A percentile compares a stretch with the other conserved stretches of the same genome.
phyloP scores from a whole-genome alignment of 805 yeast genomes.

The Kurtzmaniella cleridarum region DNA sequence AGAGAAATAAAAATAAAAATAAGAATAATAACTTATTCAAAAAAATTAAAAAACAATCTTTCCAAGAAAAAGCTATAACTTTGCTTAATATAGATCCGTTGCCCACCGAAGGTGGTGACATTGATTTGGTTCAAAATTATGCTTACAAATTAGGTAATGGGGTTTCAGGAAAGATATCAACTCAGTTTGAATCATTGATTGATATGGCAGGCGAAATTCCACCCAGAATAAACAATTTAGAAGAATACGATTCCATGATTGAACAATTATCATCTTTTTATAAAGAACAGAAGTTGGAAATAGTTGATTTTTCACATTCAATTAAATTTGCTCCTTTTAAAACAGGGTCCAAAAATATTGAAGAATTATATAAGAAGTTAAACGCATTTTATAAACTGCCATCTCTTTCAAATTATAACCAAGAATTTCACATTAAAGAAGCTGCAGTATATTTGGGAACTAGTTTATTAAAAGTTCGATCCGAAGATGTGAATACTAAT shows the following conservation, averaged over 20 bases:
- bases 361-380: too few species aligned
- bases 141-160: conserved; percentile 24
- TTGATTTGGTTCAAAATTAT: conserved; percentile 19
- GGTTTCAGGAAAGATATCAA: conserved; percentile 4
- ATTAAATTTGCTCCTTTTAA: too few species aligned
- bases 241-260: conserved; percentile 36
- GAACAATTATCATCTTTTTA: conserved; percentile 26
- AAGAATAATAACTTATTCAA: too few species aligned
- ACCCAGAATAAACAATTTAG: conserved; percentile 15
- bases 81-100: too few species aligned
- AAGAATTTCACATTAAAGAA: conserved; percentile 2
- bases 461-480: conserved; percentile 9
- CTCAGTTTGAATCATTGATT: conserved; percentile 9
- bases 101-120: conserved; percentile 5
- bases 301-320: background rate
- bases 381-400: too few species aligned
- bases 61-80: background rate
- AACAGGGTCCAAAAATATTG: too few species aligned
- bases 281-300: conserved; percentile 4
- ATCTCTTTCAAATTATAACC: conserved; percentile 6
- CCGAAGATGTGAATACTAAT: background rate
- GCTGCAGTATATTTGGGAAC: conserved; percentile 9
- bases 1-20: too few species aligned
- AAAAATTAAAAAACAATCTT: background rate
- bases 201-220: conserved; percentile 20